Base-by-base conservation (phyloP, 306 rosid genomes). In the Lathyrus sativus region DNA sequence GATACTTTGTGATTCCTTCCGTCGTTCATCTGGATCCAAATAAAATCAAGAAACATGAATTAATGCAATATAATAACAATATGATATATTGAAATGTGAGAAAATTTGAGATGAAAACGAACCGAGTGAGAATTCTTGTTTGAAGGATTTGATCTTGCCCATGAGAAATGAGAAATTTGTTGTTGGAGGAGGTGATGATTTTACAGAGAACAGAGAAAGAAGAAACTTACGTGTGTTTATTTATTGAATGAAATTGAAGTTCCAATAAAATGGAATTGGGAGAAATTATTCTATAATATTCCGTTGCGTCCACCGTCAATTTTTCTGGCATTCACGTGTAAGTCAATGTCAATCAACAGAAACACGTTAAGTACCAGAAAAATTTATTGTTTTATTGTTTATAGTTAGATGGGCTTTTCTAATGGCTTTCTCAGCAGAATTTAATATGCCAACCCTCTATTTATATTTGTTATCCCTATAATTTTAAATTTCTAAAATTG, bases 61-160 rank as follows among this genome's bases (percentile, higher is more conserved):
- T 57, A 54, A 43, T 53, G 71, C 71, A 35, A 12, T 31, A 7
- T 22, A 28, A 53, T 18, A 50, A 48, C 11, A 18, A 18, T 44
- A 17, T 35, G 3, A 63, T 1, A 9, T 18, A 3, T 64, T 33
- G 33, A 58, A 2, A 60, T 49, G 31, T 29, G 11, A n/a, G 14
- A 0, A 49, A 28, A 11, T 68, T 8, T 1, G 51, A 29, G 9
- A 3, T 19, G 51, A 71, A 71, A 75, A 63, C 74, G 26, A 66
- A 83, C 83, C 79, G 46, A 78, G 62, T 2, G 77, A 26, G 72
- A 74, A 72, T 35, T 84, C 81, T 9, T 68, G 31, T 76, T 74
- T 84, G 81, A 78, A 84, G 29, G 81, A 62, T 54, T 68, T 62
- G 6, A 68, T 26, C 75, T 65, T 83, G 15, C 82, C 82, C 84